Base-by-base conservation (phyloP, 495 filamentous ascomycete genomes). In the Pyrenopolyporus hunteri region DNA sequence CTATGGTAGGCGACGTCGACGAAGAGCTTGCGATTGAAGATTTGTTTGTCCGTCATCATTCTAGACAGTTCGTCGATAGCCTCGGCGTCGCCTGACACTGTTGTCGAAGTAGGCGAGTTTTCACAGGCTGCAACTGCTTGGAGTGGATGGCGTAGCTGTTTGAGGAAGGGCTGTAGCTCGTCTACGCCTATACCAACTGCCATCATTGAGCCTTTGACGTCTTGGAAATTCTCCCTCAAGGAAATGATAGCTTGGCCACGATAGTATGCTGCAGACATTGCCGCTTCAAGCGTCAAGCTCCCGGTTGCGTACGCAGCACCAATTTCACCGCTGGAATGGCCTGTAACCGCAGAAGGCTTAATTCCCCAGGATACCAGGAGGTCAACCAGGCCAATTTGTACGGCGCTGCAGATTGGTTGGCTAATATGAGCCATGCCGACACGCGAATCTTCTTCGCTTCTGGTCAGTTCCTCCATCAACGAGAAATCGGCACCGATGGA, bases 1-100 rank as follows among this genome's bases (percentile, higher is more conserved):
- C 85, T 88, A 62, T 90, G 87, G 57, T 86, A 89, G 0, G 85
- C 86, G 17, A 79, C 73, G 23, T 82, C 76, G n/a, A 89, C 83
- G 11, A 74, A 70, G 0, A 89, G 78, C 9, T 76, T 74, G 37
- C 85, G 74, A 36, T 72, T 76, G 64, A 87, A 87, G 10, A 81
- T 53, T 19, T 77, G 60, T 14, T 79, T 76, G 11, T 73, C 70
- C 17, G 78, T 65, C 44, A 83, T 71, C 0, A 74, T 69, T 10
- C 68, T 57, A 43, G 80, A 72, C 7, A 87, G 67, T 50, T 81
- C 75, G n/a, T 76, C 69, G 17, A 86, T 70, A 11, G 78, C 81
- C 8, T 70, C 70, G 40, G 68, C 67, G 46, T 83, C 82, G 10
- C 84, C 84, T 3, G 84, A 88, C 13, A 88, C 68, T 0, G 86